A percentile compares a stretch with the other conserved stretches of the same genome.
phyloP scores from a whole-genome alignment of 164 flowering plant species.

The Annona cherimola region DNA sequence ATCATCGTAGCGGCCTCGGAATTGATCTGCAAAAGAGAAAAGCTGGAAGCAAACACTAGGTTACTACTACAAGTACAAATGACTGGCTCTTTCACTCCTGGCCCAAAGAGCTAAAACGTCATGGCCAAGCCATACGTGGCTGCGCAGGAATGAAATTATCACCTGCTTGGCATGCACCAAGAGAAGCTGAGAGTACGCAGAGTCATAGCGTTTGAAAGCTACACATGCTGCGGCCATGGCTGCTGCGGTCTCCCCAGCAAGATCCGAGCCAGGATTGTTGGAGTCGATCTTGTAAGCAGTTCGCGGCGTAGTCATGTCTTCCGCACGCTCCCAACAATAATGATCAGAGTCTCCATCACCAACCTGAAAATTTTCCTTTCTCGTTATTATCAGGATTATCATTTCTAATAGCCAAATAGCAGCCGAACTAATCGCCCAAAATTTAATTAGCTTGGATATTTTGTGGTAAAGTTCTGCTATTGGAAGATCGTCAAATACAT shows the following conservation, averaged over 20 bases:
- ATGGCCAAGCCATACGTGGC: background rate
- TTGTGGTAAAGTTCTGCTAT: too few relatives aligned
- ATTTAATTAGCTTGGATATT: too few relatives aligned
- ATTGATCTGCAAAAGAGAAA: conserved; percentile 75
- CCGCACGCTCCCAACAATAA: conserved; percentile 74
- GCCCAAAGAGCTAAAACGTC: background rate
- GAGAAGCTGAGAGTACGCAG: conserved; percentile 51
- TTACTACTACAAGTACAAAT: background rate
- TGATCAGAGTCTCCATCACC: conserved; percentile 80
- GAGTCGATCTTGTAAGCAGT: conserved; percentile 54
- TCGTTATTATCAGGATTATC: background rate
- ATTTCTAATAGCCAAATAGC: too few relatives aligned
- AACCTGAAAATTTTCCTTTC: conserved; percentile 28
- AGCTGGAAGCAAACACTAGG: conserved; percentile 36
- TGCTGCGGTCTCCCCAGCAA: conserved; percentile 89
- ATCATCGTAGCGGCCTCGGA: conserved; percentile 61
- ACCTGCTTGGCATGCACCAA: conserved; percentile 57
- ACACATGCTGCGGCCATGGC: conserved; percentile 79
- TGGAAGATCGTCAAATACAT: too few relatives aligned
- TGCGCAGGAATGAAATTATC: background rate
- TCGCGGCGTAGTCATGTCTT: conserved; percentile 84
- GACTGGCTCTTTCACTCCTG: background rate
- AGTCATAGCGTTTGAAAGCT: conserved; percentile 55
- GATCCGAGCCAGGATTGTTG: conserved; percentile 64
- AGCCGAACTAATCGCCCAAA: too few relatives aligned